Evolutionary conservation across 345 rosid species (phyloP).

Genomic region (Gossypium ekmanianum): DNA sequence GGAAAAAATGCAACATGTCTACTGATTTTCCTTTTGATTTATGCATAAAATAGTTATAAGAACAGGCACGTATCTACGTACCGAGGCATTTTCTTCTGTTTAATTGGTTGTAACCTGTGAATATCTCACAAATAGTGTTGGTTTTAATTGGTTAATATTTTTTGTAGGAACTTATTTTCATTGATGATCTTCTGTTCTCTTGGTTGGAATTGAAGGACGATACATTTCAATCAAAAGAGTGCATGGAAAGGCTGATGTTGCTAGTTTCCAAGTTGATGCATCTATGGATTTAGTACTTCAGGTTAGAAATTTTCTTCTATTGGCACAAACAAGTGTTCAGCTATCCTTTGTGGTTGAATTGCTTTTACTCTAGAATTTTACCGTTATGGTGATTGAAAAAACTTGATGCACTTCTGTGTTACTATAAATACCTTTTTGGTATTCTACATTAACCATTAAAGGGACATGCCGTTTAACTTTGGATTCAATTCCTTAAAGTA

Average conservation of each 20-base stretch:
- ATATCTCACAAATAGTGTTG: constrained; percentile 7
- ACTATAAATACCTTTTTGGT: not conserved
- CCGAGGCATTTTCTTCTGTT: not conserved
- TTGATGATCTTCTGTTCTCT: constrained; percentile 86
- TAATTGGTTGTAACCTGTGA: not conserved
- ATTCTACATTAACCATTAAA: not conserved
- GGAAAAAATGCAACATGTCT: not conserved
- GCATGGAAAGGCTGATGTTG: constrained; percentile 53
- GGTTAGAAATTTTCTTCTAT: constrained; percentile 33
- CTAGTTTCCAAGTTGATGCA: constrained; percentile 74
- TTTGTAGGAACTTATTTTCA: constrained; percentile 77
- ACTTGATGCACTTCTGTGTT: not conserved
- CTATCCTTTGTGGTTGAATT: constrained; percentile 3
- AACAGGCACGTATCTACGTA: not conserved
- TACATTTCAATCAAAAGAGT: constrained; percentile 67
- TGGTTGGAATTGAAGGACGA: constrained; percentile 94
- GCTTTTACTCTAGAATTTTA: not conserved
- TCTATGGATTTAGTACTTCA: constrained; percentile 93
- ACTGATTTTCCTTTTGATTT: not conserved
- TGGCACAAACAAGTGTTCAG: not conserved
- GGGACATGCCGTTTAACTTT: not conserved
- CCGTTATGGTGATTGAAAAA: not conserved
- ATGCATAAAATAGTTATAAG: not conserved
- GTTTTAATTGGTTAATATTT: constrained; percentile 16
- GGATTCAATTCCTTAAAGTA: not conserved